Conservation (phyloP, 2,329 filamentous ascomycete genomes). For the Paradendryphiella salina region DNA sequence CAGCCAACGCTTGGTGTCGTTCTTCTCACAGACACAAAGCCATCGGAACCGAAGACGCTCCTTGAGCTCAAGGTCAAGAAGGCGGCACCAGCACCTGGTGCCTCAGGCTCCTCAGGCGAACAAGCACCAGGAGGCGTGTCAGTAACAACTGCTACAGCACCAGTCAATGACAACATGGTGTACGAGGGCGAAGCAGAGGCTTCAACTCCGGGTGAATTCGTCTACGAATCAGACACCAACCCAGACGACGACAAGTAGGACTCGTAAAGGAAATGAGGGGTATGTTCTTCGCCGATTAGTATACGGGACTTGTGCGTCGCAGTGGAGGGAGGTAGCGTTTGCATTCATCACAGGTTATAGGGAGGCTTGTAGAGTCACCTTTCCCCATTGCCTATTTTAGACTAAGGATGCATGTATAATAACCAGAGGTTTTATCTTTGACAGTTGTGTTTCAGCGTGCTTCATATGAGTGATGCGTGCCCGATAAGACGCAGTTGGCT, state of each 20-base stretch:
- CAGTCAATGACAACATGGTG: constrained; percentile 67
- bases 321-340: constrained; percentile 17
- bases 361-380: constrained; percentile 33
- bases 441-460: constrained; percentile 8
- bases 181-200: constrained; percentile 85
- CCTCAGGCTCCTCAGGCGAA: constrained; percentile 44
- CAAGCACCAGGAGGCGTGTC: constrained; percentile 56
- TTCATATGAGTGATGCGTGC: not conserved
- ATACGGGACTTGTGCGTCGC: constrained; percentile 14
- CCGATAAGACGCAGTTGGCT: not conserved
- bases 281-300: constrained; percentile 35
- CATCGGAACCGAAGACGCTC: constrained; percentile 75
- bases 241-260: constrained; percentile 46
- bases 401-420: constrained; percentile 35
- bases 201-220: constrained; percentile 69
- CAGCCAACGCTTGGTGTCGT: constrained; percentile 92
- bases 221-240: constrained; percentile 73
- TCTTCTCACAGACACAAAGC: constrained; percentile 82
- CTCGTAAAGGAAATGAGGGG: constrained; percentile 6
- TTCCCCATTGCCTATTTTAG: constrained; percentile 32
- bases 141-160: constrained; percentile 70
- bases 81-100: constrained; percentile 53
- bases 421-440: constrained; percentile 21
- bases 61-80: constrained; percentile 95
- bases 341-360: constrained; percentile 27